Base-by-base conservation (phyloP, 1,284 basidiomycete genomes). In the Thecaphora frezii region DNA sequence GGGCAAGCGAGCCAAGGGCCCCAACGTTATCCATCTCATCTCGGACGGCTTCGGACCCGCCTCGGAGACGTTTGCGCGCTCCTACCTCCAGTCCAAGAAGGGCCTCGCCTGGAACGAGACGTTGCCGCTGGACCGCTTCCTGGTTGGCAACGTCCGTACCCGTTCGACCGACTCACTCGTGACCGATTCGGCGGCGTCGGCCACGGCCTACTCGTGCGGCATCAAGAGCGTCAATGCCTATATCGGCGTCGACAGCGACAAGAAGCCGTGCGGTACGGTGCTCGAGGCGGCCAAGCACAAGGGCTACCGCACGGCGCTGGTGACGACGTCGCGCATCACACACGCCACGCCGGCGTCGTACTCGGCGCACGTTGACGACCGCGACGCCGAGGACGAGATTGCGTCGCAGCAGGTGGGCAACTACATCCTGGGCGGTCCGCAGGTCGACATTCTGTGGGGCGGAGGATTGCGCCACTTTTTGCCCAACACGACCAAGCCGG, bases 161-260 rank as follows among this genome's bases (percentile, higher is more conserved):
- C 58, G 77, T 9, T 65, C 78, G 1, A 71, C 69, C 48, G 57
- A 77, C 53, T 73, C 69, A 24, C 64, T 78, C 30, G 74, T 79
- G n/a, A 79, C 77, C 38, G 78, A 79, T 62, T 74, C 71, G n/a
- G 74, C 78, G 14, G 78, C 78, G 3, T 64, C 61, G 1, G 78
- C 71, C 0, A 79, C 78, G 9, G 77, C 78, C 24, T 79, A 74
- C 47, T 73, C 77, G 22, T 77, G 75, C 43, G 77, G 51, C 46
- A 48, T 67, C 44, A 75, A 77, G 54, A 68, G 57, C 33, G 69
- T 71, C 54, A 79, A 79, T 52, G 76, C 71, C 12, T 74, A 71
- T 53, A 78, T 77, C 42, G 76, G 74, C 42, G 68, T 78, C 38
- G 73, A 78, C 44, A 61, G 65, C 23, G 67, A 78, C 44, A 67